Evolutionary conservation across 148 eudicot genomes (phyloP).

Genomic region (Beta vulgaris): DNA sequence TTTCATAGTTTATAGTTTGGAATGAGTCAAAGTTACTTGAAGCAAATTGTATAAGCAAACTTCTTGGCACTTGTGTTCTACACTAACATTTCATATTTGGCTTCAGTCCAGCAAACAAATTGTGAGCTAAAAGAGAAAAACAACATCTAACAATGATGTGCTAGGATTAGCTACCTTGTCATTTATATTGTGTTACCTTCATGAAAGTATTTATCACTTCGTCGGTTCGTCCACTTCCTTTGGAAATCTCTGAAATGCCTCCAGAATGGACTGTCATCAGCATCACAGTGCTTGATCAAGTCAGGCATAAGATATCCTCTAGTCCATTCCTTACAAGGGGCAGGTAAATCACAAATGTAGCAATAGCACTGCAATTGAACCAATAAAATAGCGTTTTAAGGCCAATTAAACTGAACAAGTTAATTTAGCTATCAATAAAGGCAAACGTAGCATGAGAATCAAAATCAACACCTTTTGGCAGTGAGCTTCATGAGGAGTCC

Average conservation of each 20-base stretch:
- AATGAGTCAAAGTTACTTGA: too few species aligned
- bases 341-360: slow-evolving; percentile 41
- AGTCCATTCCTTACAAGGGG: slow-evolving; percentile 41
- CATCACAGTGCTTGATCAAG: slow-evolving; percentile 14
- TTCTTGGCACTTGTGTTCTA: too few species aligned
- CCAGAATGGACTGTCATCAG: not conserved
- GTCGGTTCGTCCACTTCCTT: not conserved
- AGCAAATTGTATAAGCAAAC: too few species aligned
- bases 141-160: too few species aligned
- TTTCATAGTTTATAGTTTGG: too few species aligned
- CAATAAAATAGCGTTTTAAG: not conserved
- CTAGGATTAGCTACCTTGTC: too few species aligned
- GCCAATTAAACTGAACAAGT: too few species aligned
- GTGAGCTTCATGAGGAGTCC: slow-evolving; percentile 16
- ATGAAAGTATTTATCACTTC: too few species aligned
- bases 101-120: too few species aligned
- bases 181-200: too few species aligned
- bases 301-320: not conserved
- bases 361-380: slow-evolving; percentile 34
- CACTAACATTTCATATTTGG: too few species aligned
- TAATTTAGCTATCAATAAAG: not conserved
- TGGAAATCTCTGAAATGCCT: not conserved
- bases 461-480: slow-evolving; percentile 20
- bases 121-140: too few species aligned
- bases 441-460: not conserved